A percentile compares a stretch with the other conserved stretches of the same genome.
These are phyloP conservation scores for Usnea hakonensis DNA, from an alignment of 495 filamentous ascomycete species.

Conservation along the genomic window DNA sequence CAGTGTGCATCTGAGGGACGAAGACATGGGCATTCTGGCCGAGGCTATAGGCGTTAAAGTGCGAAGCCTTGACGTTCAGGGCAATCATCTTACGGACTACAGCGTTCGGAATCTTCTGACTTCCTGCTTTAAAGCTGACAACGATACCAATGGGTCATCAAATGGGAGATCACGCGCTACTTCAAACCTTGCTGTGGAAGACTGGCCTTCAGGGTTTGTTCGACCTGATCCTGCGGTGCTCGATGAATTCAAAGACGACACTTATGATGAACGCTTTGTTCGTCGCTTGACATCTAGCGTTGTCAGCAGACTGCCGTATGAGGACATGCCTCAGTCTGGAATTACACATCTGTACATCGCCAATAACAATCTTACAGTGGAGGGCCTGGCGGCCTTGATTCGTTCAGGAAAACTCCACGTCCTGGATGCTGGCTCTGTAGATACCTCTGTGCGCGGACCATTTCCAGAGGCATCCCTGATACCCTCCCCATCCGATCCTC, in stretches of 20 bases:
- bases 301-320: slow-evolving; percentile 44
- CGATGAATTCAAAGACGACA: slow-evolving; percentile 29
- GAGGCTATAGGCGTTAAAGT: slow-evolving; percentile 45
- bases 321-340: slow-evolving; percentile 44
- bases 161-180: background rate
- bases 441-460: slow-evolving; percentile 26
- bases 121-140: slow-evolving; percentile 37
- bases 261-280: slow-evolving; percentile 43
- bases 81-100: slow-evolving; percentile 52
- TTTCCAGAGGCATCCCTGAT: slow-evolving; percentile 18
- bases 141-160: slow-evolving; percentile 1
- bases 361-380: slow-evolving; percentile 51
- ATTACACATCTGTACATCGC: slow-evolving; percentile 55
- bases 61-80: slow-evolving; percentile 51
- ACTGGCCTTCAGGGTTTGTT: slow-evolving; percentile 25
- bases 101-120: slow-evolving; percentile 45
- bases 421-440: slow-evolving; percentile 44
- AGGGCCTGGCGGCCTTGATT: slow-evolving; percentile 48
- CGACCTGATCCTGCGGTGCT: slow-evolving; percentile 24
- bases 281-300: slow-evolving; percentile 43
- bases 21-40: slow-evolving; percentile 46
- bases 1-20: slow-evolving; percentile 48
- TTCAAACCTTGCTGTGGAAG: slow-evolving; percentile 16
- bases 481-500: slow-evolving; percentile 17
- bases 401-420: slow-evolving; percentile 43